A percentile compares a stretch with the other conserved stretches of the same genome.
These are phyloP conservation scores for Leccinellum rugosiceps DNA, from an alignment of 768 basidiomycete species.

Conservation along the genomic window DNA sequence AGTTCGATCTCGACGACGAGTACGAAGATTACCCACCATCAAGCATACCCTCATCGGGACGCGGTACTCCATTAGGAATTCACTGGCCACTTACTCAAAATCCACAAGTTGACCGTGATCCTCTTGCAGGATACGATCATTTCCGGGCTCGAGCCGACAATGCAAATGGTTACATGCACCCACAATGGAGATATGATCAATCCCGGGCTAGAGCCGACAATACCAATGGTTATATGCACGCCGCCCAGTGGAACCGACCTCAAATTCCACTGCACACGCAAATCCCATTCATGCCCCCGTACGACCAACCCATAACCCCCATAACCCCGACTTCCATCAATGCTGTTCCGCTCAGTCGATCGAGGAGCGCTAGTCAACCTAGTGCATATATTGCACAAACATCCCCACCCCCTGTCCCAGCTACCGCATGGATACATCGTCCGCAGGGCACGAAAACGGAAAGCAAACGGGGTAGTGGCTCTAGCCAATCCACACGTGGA, in stretches of 20 bases:
- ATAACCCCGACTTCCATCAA: constrained; percentile 35
- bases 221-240: constrained; percentile 60
- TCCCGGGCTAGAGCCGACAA: constrained; percentile 74
- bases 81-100: constrained; percentile 57
- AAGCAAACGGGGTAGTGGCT: constrained; percentile 78
- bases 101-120: constrained; percentile 57
- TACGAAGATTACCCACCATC: constrained; percentile 71
- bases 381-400: constrained; percentile 58
- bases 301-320: constrained; percentile 45
- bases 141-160: constrained; percentile 72
- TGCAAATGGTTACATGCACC: constrained; percentile 56
- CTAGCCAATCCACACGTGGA: constrained; percentile 73
- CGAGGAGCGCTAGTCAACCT: constrained; percentile 79
- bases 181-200: constrained; percentile 63
- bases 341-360: constrained; percentile 43
- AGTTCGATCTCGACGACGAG: constrained; percentile 70
- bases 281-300: constrained; percentile 47
- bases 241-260: constrained; percentile 57
- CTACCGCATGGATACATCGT: constrained; percentile 48
- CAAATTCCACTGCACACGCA: constrained; percentile 56
- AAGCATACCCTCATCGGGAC: constrained; percentile 50
- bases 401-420: constrained; percentile 52
- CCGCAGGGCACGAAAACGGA: constrained; percentile 38
- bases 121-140: constrained; percentile 45
- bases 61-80: constrained; percentile 67